phyloP scores from a whole-genome alignment of 73 alveolate genomes.

The Paraurostyla sp. region DNA sequence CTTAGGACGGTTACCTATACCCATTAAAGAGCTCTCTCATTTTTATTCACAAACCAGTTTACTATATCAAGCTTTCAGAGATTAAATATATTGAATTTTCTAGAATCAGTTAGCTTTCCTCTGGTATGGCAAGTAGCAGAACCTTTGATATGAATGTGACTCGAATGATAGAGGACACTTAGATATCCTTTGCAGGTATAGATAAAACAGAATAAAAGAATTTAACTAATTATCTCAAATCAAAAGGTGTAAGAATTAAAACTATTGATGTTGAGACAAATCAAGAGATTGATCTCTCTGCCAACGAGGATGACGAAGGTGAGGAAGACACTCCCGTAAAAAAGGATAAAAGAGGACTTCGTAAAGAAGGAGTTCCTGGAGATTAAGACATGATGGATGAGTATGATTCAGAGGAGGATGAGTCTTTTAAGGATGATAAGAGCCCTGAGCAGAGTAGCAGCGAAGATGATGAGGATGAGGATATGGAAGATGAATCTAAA shows the following conservation, averaged over 20 bases:
- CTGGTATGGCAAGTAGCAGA: slow-evolving; percentile 75
- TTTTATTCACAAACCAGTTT: slow-evolving; percentile 94
- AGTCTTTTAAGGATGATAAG: slow-evolving; percentile 73
- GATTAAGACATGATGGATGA: slow-evolving; percentile 72
- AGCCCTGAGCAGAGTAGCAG: slow-evolving; percentile 73
- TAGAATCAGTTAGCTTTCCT: slow-evolving; percentile 74
- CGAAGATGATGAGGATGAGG: slow-evolving; percentile 86
- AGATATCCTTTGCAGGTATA: slow-evolving; percentile 70
- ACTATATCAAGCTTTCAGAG: slow-evolving; percentile 87
- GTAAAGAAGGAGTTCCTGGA: neutral
- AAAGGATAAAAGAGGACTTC: slow-evolving; percentile 12
- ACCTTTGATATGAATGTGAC: slow-evolving; percentile 86
- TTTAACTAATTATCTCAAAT: slow-evolving; percentile 74
- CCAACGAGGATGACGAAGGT: slow-evolving; percentile 26
- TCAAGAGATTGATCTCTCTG: neutral
- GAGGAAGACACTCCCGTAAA: slow-evolving; percentile 2
- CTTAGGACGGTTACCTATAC: slow-evolving; percentile 93
- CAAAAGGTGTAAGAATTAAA: slow-evolving; percentile 77
- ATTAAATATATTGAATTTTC: slow-evolving; percentile 85
- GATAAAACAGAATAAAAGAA: slow-evolving; percentile 84
- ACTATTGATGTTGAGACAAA: slow-evolving; percentile 81
- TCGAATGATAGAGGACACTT: slow-evolving; percentile 43
- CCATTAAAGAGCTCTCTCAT: slow-evolving; percentile 90
- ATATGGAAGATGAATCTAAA: slow-evolving; percentile 77
- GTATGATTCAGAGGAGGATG: slow-evolving; percentile 77